Conservation (phyloP, 352 stramenopile species). For the Blastocystis hominis region DNA sequence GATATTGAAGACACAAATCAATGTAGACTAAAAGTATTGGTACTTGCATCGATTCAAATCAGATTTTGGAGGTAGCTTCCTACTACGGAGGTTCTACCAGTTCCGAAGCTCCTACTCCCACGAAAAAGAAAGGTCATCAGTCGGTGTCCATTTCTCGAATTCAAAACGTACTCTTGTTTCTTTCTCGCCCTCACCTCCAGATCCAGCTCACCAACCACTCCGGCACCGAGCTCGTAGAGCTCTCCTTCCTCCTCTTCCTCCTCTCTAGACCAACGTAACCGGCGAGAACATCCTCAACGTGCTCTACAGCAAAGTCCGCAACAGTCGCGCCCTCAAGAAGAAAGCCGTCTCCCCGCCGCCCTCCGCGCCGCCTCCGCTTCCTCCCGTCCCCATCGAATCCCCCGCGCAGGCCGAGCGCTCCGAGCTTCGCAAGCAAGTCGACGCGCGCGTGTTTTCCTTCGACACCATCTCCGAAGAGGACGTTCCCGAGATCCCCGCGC, state of each 20-base stretch:
- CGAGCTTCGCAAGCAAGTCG: background rate
- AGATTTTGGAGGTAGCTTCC: slow-evolving; percentile 20
- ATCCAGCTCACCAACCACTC: background rate
- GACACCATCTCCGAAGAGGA: background rate
- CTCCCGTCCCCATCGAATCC: background rate
- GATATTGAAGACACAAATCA: background rate
- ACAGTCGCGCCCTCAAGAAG: slow-evolving; percentile 12
- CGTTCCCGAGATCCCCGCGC: background rate
- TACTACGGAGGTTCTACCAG: background rate
- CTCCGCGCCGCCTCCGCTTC: background rate
- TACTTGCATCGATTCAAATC: background rate
- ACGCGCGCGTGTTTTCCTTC: background rate
- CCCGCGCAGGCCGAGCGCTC: background rate
- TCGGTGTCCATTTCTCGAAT: background rate
- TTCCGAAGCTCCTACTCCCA: background rate
- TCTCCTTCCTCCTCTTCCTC: background rate
- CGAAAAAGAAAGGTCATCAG: background rate
- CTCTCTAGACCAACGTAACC: background rate
- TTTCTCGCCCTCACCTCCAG: background rate
- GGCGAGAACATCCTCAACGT: slow-evolving; percentile 8
- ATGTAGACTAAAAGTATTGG: background rate
- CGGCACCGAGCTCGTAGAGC: background rate
- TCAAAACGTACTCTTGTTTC: background rate
- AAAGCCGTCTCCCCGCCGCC: background rate
- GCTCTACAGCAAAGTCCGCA: background rate